phyloP scores from a whole-genome alignment of 352 stramenopile species.

The Blastocystis sp. region DNA sequence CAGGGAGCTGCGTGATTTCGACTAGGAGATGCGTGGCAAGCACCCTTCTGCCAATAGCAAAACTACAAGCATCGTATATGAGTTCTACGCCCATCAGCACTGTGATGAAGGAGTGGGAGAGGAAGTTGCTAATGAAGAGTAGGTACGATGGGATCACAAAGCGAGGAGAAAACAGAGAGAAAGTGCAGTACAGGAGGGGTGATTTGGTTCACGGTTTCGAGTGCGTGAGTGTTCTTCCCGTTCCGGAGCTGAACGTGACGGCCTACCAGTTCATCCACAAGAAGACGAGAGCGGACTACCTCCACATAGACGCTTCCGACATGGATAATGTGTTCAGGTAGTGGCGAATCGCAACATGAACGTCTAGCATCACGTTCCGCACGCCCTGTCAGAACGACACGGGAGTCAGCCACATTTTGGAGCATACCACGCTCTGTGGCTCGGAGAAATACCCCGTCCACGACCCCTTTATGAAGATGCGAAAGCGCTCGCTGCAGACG shows the following conservation, averaged over 20 bases:
- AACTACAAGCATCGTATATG: slow-evolving; percentile 1
- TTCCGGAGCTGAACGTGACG: slow-evolving; percentile 82
- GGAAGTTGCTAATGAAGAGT: background rate
- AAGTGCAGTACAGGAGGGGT: slow-evolving; percentile 69
- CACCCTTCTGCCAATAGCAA: background rate
- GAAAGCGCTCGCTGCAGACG: slow-evolving; percentile 94
- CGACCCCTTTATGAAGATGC: slow-evolving; percentile 97
- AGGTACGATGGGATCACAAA: slow-evolving; percentile 65
- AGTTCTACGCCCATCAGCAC: background rate
- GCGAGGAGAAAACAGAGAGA: slow-evolving; percentile 55
- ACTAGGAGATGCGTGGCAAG: background rate
- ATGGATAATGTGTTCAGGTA: slow-evolving; percentile 81
- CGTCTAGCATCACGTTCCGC: slow-evolving; percentile 87
- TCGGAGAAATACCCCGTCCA: slow-evolving; percentile 92
- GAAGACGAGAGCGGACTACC: slow-evolving; percentile 77
- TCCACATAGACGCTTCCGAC: slow-evolving; percentile 81
- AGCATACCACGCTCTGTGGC: slow-evolving; percentile 77
- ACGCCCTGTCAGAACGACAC: slow-evolving; percentile 91
- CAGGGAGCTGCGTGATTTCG: background rate
- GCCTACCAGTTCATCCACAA: slow-evolving; percentile 79
- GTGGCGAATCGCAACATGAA: slow-evolving; percentile 71
- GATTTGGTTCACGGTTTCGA: slow-evolving; percentile 79
- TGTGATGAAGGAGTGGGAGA: slow-evolving; percentile 9
- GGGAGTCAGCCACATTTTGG: slow-evolving; percentile 94
- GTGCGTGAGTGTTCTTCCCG: slow-evolving; percentile 72